Evolutionary conservation across 2,329 filamentous ascomycete genomes (phyloP), one percentile per base, ranked within the genome.

Genomic region (Anthostomella pinea): DNA sequence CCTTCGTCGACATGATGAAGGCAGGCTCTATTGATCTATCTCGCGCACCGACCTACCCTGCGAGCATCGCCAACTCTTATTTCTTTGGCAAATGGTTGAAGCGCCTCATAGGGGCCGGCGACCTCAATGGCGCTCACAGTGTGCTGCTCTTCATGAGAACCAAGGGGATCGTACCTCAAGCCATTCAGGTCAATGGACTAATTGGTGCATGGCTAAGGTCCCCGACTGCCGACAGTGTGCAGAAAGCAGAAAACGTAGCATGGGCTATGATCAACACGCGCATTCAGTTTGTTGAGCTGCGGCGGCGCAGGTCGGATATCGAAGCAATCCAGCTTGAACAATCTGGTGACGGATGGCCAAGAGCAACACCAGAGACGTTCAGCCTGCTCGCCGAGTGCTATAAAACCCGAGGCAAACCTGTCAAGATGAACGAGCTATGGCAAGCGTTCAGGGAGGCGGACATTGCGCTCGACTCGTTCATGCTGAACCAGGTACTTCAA

Each of bases 41-140:
- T 33, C 66, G 65, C 39, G 56, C 49, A 32, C 51, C 54, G 6
- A 58, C 53, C 33, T 61, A 79, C 38, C 75, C 75, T 1, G 65
- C 67, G 1, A 62, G 67, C 7, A 62, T 79, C 24, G 69, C 67
- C 32, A 93, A 94, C 60, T 81, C 83, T 45, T 91, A 88, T 62
- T 87, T 95, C 62, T 85, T 89, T 48, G 85, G 83, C 21, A 90
- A 87, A 52, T 95, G 89, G 90, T 74, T 95, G 54, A 91, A 91
- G 62, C 80, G 85, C 32, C 75, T 94, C 7, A 85, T 94, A 38
- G 83, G 82, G 11, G 77, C 81, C 39, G 81, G 80, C 2, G 77
- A 88, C 46, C 64, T 86, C 10, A 76, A 85, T 38, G 84, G 83
- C 2, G 87, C 87, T 3, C 72, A 77, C 34, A 77, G 79, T 41